A percentile compares a stretch with the other conserved stretches of the same genome.
Evolutionary conservation across 768 basidiomycete genomes (phyloP).

Genomic region (Suillus subaureus): DNA sequence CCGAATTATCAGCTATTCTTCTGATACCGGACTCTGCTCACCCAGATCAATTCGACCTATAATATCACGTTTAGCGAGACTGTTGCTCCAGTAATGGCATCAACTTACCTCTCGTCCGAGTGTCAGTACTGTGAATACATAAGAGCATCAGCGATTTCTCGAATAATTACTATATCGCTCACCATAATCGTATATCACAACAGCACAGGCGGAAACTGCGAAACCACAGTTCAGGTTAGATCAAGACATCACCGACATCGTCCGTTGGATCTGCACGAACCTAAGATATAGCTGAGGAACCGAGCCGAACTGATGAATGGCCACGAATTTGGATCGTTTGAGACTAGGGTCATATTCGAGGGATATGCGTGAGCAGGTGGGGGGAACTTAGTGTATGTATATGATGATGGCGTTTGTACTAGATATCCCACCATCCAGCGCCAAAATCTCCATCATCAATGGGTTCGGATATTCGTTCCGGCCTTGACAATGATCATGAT

Average conservation of each 20-base stretch:
- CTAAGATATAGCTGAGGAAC: neutral
- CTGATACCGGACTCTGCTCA: neutral
- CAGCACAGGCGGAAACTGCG: neutral
- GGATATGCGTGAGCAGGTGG: neutral
- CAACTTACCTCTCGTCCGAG: neutral
- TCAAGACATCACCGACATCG: neutral
- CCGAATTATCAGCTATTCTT: neutral
- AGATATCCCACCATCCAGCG: neutral
- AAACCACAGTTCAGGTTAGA: neutral
- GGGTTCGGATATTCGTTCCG: too few relatives aligned
- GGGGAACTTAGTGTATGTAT: neutral
- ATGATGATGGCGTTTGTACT: neutral
- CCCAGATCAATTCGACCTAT: neutral
- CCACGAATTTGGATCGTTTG: neutral
- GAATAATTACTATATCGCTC: neutral
- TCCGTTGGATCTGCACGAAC: neutral
- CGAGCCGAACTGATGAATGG: neutral
- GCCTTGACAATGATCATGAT: too few relatives aligned
- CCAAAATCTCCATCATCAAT: too few relatives aligned
- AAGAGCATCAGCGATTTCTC: neutral
- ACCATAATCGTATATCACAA: neutral
- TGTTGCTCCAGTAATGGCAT: neutral
- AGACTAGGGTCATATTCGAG: neutral
- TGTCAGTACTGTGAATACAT: neutral
- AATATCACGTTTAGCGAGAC: neutral